phyloP scores from a whole-genome alignment of 2,329 filamentous ascomycete species.

The Colletotrichum liaoningense region DNA sequence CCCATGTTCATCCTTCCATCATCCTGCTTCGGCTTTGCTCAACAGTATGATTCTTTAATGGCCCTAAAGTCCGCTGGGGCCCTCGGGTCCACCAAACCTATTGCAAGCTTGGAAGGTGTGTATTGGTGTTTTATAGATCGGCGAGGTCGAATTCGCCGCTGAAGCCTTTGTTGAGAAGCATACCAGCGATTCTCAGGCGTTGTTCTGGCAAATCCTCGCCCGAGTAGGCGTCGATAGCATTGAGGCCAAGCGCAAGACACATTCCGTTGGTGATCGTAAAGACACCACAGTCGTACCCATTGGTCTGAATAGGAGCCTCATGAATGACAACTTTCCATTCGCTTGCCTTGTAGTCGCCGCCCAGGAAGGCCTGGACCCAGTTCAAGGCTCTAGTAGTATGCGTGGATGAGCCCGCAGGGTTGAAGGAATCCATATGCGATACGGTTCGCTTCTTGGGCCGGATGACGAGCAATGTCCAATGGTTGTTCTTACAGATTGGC shows the following conservation, averaged over 20 bases:
- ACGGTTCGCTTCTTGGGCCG: conserved; percentile 70
- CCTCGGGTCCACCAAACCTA: neutral
- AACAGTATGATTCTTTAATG: neutral
- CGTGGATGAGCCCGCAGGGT: conserved; percentile 49
- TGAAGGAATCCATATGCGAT: conserved; percentile 77
- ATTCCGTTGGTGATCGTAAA: conserved; percentile 81
- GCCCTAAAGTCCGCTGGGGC: too few relatives aligned
- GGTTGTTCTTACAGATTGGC: conserved; percentile 72
- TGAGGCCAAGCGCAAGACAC: conserved; percentile 66
- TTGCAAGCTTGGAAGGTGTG: neutral
- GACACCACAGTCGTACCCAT: conserved; percentile 81
- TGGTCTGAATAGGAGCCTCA: conserved; percentile 68
- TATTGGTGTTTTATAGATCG: conserved; percentile 43
- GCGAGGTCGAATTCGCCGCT: conserved; percentile 66
- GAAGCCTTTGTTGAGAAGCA: conserved; percentile 76
- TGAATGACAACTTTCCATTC: conserved; percentile 71
- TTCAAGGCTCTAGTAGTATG: conserved; percentile 57
- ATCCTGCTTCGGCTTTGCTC: neutral
- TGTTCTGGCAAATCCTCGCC: conserved; percentile 68
- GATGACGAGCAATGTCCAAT: conserved; percentile 81
- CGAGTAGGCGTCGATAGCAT: conserved; percentile 61
- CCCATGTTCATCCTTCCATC: neutral
- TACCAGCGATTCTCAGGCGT: conserved; percentile 70
- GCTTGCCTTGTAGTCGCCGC: conserved; percentile 59
- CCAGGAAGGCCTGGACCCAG: conserved; percentile 70